Evolutionary conservation across 495 filamentous ascomycete genomes (phyloP).

Genomic region (Cairneyella variabilis): DNA sequence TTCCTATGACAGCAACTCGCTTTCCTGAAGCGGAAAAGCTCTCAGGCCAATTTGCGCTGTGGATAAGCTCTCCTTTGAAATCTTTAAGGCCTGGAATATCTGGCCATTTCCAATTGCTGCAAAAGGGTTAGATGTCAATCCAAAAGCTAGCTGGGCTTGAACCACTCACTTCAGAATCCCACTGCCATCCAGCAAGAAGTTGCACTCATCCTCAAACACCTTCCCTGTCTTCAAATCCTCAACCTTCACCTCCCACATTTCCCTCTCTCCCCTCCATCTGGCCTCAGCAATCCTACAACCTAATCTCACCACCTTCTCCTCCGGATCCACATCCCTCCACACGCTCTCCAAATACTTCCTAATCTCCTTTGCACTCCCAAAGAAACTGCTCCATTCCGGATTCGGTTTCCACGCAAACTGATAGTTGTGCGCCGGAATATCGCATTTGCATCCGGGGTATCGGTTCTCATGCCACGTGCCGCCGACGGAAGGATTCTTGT

Average conservation of each 20-base stretch:
- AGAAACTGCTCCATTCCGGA: slow-evolving; percentile 58
- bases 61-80: slow-evolving; percentile 18
- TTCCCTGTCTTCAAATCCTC: not conserved
- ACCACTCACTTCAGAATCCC: slow-evolving; percentile 19
- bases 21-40: slow-evolving; percentile 40
- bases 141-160: no score
- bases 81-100: slow-evolving; percentile 15
- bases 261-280: slow-evolving; percentile 9
- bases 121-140: not conserved
- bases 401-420: slow-evolving; percentile 53
- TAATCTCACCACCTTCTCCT: slow-evolving; percentile 45
- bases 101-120: slow-evolving; percentile 47
- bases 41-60: slow-evolving; percentile 33
- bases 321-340: no score
- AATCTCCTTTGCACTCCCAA: slow-evolving; percentile 54
- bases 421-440: slow-evolving; percentile 53
- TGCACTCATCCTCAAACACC: slow-evolving; percentile 8
- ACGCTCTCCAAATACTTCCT: slow-evolving; percentile 50
- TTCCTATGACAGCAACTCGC: slow-evolving; percentile 37
- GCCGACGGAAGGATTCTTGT: slow-evolving; percentile 68
- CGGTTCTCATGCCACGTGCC: slow-evolving; percentile 59
- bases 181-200: slow-evolving; percentile 14
- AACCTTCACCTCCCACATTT: slow-evolving; percentile 9
- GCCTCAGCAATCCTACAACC: slow-evolving; percentile 2
- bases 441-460: slow-evolving; percentile 53